Conservation (phyloP, 176 grass and related monocot species). For the barley (Hordeum vulgare) region MorexV3_pseudomolecules_assembly NC_058523.1:16643919-16644418, state of each 20-base stretch:
- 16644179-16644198: neutral
- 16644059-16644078: constrained; percentile 29
- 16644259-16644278: neutral
- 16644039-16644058: neutral
- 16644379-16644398: neutral
- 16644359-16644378: neutral
- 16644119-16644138: neutral
- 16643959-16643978: neutral
- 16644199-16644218: neutral
- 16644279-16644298: constrained; percentile 5
- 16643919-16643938: neutral
- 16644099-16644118: neutral
- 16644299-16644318: neutral
- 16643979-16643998: accelerated
- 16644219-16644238: neutral
- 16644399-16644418: neutral
- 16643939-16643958: neutral
- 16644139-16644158: constrained; percentile 18
- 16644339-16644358: neutral
- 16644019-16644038: constrained; percentile 23
- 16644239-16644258: neutral
- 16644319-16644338: neutral
- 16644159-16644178: neutral
- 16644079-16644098: constrained; percentile 13
- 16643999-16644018: neutral